A percentile compares a stretch with the other conserved stretches of the same genome.
phyloP scores from a whole-genome alignment of 2,329 filamentous ascomycete species.

The Microsporum canis region DNA sequence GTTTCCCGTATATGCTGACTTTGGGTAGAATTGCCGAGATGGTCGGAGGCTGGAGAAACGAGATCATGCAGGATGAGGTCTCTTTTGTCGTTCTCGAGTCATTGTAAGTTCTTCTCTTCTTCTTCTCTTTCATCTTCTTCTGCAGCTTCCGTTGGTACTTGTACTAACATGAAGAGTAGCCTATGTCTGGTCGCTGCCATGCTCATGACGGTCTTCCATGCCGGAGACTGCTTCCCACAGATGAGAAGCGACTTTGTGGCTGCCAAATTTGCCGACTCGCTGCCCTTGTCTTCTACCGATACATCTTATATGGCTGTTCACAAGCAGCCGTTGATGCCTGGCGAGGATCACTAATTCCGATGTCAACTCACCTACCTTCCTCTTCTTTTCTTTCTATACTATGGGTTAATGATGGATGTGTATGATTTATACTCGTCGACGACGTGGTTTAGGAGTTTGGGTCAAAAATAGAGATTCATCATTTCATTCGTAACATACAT shows the following conservation, averaged over 20 bases:
- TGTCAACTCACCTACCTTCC: not conserved
- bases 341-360: not conserved
- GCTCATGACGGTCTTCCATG: conserved; percentile 44
- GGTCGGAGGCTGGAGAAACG: conserved; percentile 39
- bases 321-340: not conserved
- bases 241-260: conserved; percentile 2
- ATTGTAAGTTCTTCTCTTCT: conserved; percentile 28
- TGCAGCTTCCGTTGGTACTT: not conserved
- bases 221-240: conserved; percentile 45
- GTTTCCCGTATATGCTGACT: not conserved
- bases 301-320: not conserved
- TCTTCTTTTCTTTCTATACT: not conserved
- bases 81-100: conserved; percentile 40
- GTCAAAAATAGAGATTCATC: not conserved
- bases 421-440: not conserved
- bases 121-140: too few species aligned
- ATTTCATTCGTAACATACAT: not conserved
- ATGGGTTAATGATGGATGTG: not conserved
- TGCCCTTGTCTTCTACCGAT: not conserved
- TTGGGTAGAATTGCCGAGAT: conserved; percentile 37
- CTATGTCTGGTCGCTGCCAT: conserved; percentile 41
- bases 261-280: not conserved
- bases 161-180: conserved; percentile 17
- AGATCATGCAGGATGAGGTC: conserved; percentile 36
- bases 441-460: not conserved